Conservation (phyloP, 2,329 filamentous ascomycete genomes). For the Nothophoma quercina region DNA sequence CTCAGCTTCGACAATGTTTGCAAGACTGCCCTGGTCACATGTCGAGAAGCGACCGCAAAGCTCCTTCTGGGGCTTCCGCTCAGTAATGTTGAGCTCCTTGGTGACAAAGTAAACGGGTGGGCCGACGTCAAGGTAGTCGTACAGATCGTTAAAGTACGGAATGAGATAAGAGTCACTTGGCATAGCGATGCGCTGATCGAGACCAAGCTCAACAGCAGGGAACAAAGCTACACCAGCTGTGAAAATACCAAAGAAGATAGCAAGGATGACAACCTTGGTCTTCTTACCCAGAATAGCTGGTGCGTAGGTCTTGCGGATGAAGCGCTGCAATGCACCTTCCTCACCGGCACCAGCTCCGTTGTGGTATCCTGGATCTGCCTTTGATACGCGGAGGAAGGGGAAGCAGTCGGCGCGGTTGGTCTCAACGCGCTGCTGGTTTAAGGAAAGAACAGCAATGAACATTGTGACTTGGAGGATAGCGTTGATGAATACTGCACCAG, state of each 20-base stretch:
- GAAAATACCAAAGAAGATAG: slow-evolving; percentile 86
- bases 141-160: slow-evolving; percentile 94
- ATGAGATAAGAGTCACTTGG: slow-evolving; percentile 95
- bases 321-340: slow-evolving; percentile 82
- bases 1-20: slow-evolving; percentile 92
- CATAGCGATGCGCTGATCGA: slow-evolving; percentile 94
- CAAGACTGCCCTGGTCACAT: slow-evolving; percentile 82
- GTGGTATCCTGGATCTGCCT: slow-evolving; percentile 73
- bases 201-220: slow-evolving; percentile 82
- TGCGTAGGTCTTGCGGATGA: slow-evolving; percentile 91
- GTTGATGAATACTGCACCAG: slow-evolving; percentile 96
- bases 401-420: slow-evolving; percentile 89
- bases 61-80: slow-evolving; percentile 78
- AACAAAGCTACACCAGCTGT: slow-evolving; percentile 84
- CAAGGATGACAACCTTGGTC: slow-evolving; percentile 77
- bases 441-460: slow-evolving; percentile 88
- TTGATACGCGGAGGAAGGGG: slow-evolving; percentile 83
- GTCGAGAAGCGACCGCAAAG: slow-evolving; percentile 91
- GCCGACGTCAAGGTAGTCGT: slow-evolving; percentile 88
- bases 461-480: slow-evolving; percentile 96
- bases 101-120: slow-evolving; percentile 98
- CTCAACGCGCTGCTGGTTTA: slow-evolving; percentile 92
- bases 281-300: slow-evolving; percentile 81
- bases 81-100: slow-evolving; percentile 78
- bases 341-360: slow-evolving; percentile 75